Evolutionary conservation across 2,329 filamentous ascomycete species (phyloP), one percentile per base, ranked within the genome.

Genomic region (Alternaria arbusti): DNA sequence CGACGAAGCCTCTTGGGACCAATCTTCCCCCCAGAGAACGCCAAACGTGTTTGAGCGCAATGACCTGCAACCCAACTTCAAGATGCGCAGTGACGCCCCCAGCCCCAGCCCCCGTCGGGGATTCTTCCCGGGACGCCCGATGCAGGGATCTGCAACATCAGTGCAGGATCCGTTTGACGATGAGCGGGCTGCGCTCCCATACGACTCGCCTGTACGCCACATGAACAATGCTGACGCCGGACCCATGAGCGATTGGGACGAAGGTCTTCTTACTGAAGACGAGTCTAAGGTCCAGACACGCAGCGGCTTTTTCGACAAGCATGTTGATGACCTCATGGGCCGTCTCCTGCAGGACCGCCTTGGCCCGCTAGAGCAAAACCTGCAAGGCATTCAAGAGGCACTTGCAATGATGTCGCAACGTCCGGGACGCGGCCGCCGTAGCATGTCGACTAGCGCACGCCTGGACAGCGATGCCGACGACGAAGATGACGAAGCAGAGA

Each of bases 401-500:
- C 80, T 97, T 58, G 84, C 85, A 17, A 82, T 84, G 46, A 84
- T 91, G 70, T 85, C 87, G 84, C 58, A 84, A 13, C 82, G 84
- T 8, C 59, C 69, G 45, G 69, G 70, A 25, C 87, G 88, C 11
- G 87, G 84, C 59, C 84, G 87, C 68, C 88, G 89, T 70, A 93
- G 90, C 77, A 80, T 88, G 44, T 94, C 91, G 50, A 88, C 85
- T n/a, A 79, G 76, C 43, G 91, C 93, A 28, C 82, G 84, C 4
- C 85, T 88, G 51, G 89, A 96, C 63, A 97, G 95, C 76, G 96
- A 98, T 81, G 95, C 96, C 11, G 95, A 98, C 77, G 94, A 97
- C 66, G 94, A 97, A 75, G 94, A 96, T 69, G 94, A 97, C 22
- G 92, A 87, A 43, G 81, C 84, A 45, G 83, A 82, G 73, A 90